A percentile compares a stretch with the other conserved stretches of the same genome.
phyloP scores from a whole-genome alignment of 2,329 filamentous ascomycete species.

The Chrysoporthe deuterocubensis region DNA sequence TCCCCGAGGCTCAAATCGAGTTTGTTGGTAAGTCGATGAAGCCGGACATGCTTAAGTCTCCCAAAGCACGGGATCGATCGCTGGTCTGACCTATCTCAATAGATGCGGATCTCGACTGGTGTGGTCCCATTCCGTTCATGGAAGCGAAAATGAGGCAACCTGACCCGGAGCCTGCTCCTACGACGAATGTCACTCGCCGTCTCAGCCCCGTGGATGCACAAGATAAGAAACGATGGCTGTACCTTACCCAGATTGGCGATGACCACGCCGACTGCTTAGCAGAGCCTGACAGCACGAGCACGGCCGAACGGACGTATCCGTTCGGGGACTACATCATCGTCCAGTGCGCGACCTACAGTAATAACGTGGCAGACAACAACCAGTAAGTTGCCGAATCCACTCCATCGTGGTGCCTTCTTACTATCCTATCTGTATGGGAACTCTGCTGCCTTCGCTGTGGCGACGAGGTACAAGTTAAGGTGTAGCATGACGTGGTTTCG shows the following conservation, averaged over 20 bases:
- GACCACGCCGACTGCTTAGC: conserved; percentile 19
- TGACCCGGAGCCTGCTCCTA: conserved; percentile 7
- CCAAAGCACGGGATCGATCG: not conserved
- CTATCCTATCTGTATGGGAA: not conserved
- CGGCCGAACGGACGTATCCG: not conserved
- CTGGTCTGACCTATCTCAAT: not conserved
- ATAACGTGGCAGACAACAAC: conserved; percentile 4
- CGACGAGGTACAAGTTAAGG: not conserved
- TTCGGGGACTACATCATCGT: conserved; percentile 23
- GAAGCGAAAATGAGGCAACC: conserved; percentile 27
- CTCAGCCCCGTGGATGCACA: not conserved
- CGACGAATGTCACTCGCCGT: not conserved
- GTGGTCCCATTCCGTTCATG: conserved; percentile 28
- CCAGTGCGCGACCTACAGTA: conserved; percentile 25
- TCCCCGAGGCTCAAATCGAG: conserved; percentile 23
- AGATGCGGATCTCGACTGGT: conserved; percentile 21
- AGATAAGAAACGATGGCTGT: conserved; percentile 23
- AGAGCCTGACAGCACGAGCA: conserved; percentile 18
- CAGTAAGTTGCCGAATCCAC: conserved; percentile 7
- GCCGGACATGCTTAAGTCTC: not conserved
- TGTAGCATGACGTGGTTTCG: not conserved
- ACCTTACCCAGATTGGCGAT: conserved; percentile 21
- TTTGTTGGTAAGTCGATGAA: conserved; percentile 7
- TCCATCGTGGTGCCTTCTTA: not conserved
- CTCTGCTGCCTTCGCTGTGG: too few species aligned